Conservation (phyloP, 1,139 yeast species). For the Geotrichum reessii region DNA sequence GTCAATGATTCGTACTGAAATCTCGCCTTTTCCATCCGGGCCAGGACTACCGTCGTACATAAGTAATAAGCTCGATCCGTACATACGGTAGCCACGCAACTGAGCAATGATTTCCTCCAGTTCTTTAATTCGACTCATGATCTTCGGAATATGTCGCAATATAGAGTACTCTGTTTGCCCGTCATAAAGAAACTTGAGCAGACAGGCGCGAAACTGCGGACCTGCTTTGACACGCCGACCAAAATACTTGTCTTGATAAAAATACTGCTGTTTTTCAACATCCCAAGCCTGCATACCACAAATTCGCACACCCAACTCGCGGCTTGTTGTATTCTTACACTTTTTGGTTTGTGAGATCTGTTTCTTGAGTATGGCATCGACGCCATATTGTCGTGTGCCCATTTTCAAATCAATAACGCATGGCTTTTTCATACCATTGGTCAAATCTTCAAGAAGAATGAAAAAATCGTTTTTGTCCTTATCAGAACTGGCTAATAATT, state of each 20-base stretch:
- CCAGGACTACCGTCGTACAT: conserved; percentile 70
- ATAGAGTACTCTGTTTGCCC: conserved; percentile 57
- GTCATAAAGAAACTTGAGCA: conserved; percentile 74
- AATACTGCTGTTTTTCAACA: conserved; percentile 41
- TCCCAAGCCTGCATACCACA: conserved; percentile 95
- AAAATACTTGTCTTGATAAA: conserved; percentile 81
- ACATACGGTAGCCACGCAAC: conserved; percentile 77
- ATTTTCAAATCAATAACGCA: conserved; percentile 92
- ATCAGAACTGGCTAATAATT: conserved; percentile 18
- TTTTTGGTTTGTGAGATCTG: conserved; percentile 75
- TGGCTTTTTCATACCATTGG: conserved; percentile 74
- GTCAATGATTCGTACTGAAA: conserved; percentile 75
- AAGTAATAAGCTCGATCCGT: conserved; percentile 81
- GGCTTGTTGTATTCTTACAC: conserved; percentile 75
- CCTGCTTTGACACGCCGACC: conserved; percentile 80
- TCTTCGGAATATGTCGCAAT: conserved; percentile 59
- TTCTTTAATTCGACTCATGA: conserved; percentile 56
- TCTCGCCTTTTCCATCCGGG: conserved; percentile 24
- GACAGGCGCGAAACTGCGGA: conserved; percentile 63
- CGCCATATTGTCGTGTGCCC: conserved; percentile 99
- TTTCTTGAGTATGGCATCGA: conserved; percentile 71
- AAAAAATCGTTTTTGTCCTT: conserved; percentile 60
- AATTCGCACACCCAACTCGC: conserved; percentile 78
- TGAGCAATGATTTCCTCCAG: conserved; percentile 50
- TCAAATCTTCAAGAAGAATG: conserved; percentile 84